Conservation (phyloP, 352 stramenopile species). For the Pythium dissimile region DNA sequence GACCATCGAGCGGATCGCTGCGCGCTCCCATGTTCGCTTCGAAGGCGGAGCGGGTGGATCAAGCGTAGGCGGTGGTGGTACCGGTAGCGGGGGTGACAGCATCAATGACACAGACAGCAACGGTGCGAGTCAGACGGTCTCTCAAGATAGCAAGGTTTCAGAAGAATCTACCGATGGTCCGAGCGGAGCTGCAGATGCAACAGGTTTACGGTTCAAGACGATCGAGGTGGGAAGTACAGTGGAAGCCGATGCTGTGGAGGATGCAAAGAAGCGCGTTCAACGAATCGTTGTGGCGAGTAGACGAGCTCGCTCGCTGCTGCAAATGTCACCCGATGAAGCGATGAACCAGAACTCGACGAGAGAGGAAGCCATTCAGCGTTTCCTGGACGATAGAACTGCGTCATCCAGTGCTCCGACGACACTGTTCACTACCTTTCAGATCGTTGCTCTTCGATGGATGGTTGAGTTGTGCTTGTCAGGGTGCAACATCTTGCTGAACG, state of each 20-base stretch:
- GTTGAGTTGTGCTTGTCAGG: constrained; percentile 58
- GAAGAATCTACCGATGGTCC: constrained; percentile 14
- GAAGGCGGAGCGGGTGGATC: constrained; percentile 24
- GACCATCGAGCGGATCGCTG: constrained; percentile 81
- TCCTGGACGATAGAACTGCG: not conserved
- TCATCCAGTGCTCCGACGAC: constrained; percentile 22
- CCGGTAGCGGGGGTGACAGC: not conserved
- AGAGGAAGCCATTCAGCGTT: constrained; percentile 14
- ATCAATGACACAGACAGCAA: not conserved
- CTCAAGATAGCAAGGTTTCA: not conserved
- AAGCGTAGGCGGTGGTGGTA: not conserved
- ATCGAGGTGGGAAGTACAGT: constrained; percentile 16
- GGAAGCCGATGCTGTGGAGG: constrained; percentile 17
- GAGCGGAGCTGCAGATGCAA: not conserved
- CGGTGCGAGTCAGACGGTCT: not conserved
- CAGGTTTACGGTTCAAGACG: constrained; percentile 11
- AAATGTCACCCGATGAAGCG: not conserved
- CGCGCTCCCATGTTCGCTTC: constrained; percentile 69
- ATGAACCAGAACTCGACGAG: not conserved
- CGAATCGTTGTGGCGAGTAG: constrained; percentile 43
- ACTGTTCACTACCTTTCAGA: constrained; percentile 70
- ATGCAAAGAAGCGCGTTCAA: constrained; percentile 24
- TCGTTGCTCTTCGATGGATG: constrained; percentile 80
- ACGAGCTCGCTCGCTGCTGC: constrained; percentile 22
- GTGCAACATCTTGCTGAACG: constrained; percentile 78